phyloP scores from a whole-genome alignment of 495 filamentous ascomycete genomes.

The Neurospora cerealis region DNA sequence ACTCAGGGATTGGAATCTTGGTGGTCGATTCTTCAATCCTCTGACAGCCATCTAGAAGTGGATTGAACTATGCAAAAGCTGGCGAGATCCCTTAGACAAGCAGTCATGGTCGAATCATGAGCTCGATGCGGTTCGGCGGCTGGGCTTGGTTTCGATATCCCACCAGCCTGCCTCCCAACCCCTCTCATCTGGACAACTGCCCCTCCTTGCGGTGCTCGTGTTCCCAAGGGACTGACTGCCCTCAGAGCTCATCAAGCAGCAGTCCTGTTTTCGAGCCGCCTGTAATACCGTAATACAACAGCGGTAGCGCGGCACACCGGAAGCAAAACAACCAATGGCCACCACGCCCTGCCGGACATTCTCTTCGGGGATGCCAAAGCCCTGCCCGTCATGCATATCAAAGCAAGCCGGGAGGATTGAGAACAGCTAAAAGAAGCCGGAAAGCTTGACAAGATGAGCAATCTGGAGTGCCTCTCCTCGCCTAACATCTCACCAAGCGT shows the following conservation, averaged over 20 bases:
- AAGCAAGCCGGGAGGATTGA: not conserved
- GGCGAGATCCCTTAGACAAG: not conserved
- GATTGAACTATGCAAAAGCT: not conserved
- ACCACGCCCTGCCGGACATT: not conserved
- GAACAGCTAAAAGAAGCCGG: not conserved
- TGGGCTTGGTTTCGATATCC: not conserved
- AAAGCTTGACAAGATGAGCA: not conserved
- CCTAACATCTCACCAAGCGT: not conserved
- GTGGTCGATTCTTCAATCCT: not conserved
- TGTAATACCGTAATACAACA: constrained; percentile 13
- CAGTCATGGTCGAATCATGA: not conserved
- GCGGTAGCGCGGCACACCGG: constrained; percentile 12
- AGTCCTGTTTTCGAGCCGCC: constrained; percentile 1
- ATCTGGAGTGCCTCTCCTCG: not conserved
- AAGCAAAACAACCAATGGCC: constrained; percentile 8
- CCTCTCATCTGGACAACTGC: not conserved
- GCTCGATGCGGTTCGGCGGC: not conserved
- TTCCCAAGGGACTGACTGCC: not conserved
- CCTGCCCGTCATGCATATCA: not conserved
- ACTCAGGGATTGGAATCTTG: not conserved
- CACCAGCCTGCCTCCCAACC: not conserved
- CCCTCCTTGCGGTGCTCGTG: constrained; percentile 7
- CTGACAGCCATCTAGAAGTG: not conserved
- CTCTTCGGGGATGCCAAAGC: not conserved
- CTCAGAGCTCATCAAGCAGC: not conserved